Evolutionary conservation across 257 asterid genomes (phyloP).

Genomic region (Primulina huaijiensis): DNA sequence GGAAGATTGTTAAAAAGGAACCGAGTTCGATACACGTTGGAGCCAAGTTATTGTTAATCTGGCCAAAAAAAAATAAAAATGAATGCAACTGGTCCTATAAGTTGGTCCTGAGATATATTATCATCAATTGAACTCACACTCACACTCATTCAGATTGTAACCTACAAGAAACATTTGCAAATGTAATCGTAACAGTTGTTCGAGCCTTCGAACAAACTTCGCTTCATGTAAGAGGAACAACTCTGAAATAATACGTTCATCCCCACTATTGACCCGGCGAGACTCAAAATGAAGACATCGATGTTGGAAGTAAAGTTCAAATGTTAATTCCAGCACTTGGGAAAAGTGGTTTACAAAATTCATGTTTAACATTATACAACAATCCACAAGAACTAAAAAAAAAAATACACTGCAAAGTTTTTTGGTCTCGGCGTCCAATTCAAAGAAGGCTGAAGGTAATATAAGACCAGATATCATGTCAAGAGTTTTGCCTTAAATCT

Average conservation of each 20-base stretch:
- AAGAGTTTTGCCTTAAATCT: background rate
- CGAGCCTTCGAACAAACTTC: background rate
- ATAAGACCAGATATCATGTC: background rate
- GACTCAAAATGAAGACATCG: background rate
- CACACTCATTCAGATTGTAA: too few species aligned
- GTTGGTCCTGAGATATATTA: too few species aligned
- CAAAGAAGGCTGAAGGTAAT: background rate
- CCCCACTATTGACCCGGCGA: background rate
- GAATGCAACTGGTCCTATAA: too few species aligned
- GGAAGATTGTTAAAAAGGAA: too few species aligned
- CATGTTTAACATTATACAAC: background rate
- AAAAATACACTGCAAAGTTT: background rate
- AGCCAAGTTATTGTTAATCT: too few species aligned
- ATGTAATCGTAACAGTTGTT: background rate
- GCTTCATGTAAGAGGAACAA: background rate
- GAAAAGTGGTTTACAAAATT: background rate
- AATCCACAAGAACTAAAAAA: background rate
- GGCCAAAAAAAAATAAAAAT: too few species aligned
- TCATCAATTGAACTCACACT: background rate
- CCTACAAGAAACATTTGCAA: too few species aligned
- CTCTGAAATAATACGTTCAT: background rate
- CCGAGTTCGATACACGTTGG: too few species aligned
- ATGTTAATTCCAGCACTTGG: background rate
- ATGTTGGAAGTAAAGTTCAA: background rate
- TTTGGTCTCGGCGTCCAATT: background rate